phyloP scores from a whole-genome alignment of 2,329 filamentous ascomycete species.

The Thelonectria discophora region DNA sequence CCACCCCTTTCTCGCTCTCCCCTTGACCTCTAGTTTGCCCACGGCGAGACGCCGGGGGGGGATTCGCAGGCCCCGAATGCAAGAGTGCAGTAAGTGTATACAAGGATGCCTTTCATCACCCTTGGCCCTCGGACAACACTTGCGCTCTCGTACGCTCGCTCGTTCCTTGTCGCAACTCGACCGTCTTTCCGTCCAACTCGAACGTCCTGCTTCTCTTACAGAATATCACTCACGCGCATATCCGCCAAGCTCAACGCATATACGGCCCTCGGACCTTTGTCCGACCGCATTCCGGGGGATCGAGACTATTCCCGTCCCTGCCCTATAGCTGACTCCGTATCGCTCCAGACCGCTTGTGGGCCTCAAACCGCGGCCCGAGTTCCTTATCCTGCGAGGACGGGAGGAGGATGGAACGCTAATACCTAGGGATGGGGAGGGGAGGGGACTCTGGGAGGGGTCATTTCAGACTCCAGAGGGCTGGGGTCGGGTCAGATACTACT shows the following conservation, averaged over 20 bases:
- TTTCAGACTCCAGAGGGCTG: too few species aligned
- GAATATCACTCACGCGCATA: background rate
- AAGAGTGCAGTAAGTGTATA: slow-evolving; percentile 18
- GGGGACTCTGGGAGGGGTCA: too few species aligned
- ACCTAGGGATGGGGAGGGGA: too few species aligned
- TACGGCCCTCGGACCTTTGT: background rate
- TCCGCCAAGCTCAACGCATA: background rate
- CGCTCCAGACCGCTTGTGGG: slow-evolving; percentile 17
- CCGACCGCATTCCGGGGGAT: background rate
- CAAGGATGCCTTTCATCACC: slow-evolving; percentile 6
- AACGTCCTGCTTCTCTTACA: too few species aligned
- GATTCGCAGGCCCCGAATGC: slow-evolving; percentile 20
- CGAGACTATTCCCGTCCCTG: slow-evolving; percentile 1
- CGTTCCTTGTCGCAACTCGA: background rate
- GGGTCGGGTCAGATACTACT: slow-evolving; percentile 9
- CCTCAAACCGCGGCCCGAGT: slow-evolving; percentile 21
- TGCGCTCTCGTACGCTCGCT: too few species aligned
- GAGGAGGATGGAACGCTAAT: slow-evolving; percentile 21
- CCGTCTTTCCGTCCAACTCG: background rate
- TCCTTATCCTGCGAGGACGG: slow-evolving; percentile 23
- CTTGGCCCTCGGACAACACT: background rate
- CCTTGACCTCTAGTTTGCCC: slow-evolving; percentile 21
- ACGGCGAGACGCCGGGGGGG: slow-evolving; percentile 33
- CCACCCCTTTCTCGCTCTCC: slow-evolving; percentile 15
- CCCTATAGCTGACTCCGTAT: slow-evolving; percentile 3